Percentiles rank a stretch among this genome's conserved stretches.
These are phyloP conservation scores for Botryotinia narcissicola DNA, from an alignment of 2,329 filamentous ascomycete genomes.

Conservation along the genomic window DNA sequence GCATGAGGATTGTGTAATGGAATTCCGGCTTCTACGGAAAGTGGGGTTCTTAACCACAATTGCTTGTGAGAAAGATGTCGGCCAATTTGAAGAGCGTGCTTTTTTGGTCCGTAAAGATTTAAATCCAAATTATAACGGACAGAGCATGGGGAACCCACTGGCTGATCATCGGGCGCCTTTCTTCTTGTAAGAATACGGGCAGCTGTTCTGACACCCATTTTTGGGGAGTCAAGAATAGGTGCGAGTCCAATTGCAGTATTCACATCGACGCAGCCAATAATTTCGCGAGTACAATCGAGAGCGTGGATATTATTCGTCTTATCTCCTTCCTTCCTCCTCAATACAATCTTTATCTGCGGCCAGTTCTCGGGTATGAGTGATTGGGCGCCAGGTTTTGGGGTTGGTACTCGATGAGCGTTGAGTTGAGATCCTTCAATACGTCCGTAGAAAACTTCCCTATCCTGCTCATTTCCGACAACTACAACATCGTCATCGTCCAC, in stretches of 20 bases:
- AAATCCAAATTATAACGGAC: constrained; percentile 63
- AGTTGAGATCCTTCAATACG: constrained; percentile 67
- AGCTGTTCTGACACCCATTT: constrained; percentile 63
- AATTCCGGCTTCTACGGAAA: constrained; percentile 64
- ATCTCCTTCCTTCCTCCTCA: constrained; percentile 59
- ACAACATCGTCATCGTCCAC: constrained; percentile 58
- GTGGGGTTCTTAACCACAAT: constrained; percentile 65
- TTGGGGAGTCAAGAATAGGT: constrained; percentile 66
- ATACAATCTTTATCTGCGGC: constrained; percentile 71
- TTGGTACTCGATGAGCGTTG: constrained; percentile 66
- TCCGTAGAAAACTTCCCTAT: constrained; percentile 78
- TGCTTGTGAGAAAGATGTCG: constrained; percentile 63
- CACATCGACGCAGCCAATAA: constrained; percentile 74
- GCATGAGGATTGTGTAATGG: constrained; percentile 74
- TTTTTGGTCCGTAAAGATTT: constrained; percentile 75
- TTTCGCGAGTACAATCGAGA: constrained; percentile 65
- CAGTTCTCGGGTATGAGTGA: constrained; percentile 59
- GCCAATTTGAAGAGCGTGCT: constrained; percentile 64
- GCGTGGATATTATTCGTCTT: constrained; percentile 64
- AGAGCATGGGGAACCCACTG: constrained; percentile 60
- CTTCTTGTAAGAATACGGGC: constrained; percentile 68
- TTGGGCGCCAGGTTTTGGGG: constrained; percentile 61
- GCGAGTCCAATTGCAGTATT: constrained; percentile 65
- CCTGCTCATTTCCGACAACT: constrained; percentile 56
- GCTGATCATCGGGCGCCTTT: constrained; percentile 58